These are phyloP conservation scores for Trichodelitschia bisporula DNA, from an alignment of 495 filamentous ascomycete genomes.

Conservation along the genomic window DNA sequence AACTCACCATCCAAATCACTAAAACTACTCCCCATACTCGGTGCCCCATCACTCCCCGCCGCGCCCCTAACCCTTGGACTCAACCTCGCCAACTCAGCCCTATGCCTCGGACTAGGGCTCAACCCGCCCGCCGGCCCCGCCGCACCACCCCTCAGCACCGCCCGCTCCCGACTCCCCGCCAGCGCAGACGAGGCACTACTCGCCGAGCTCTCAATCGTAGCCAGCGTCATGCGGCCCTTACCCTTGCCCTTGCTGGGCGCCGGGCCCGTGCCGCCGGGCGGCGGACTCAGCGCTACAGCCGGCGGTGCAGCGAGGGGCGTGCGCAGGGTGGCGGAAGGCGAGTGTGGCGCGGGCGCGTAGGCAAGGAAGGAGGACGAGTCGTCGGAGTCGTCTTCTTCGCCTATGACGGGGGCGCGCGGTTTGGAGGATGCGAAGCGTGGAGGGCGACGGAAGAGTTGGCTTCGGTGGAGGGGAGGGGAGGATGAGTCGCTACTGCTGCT, in stretches of 20 bases:
- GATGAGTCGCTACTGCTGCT: conserved; percentile 6
- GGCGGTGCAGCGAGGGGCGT: background rate
- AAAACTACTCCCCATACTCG: conserved; percentile 95
- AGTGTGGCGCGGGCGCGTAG: conserved; percentile 39
- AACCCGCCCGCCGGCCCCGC: no score
- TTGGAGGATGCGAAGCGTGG: conserved; percentile 22
- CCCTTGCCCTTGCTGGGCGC: background rate
- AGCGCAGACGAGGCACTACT: no score
- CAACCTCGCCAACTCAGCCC: conserved; percentile 28
- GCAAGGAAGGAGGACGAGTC: conserved; percentile 22
- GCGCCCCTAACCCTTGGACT: conserved; percentile 26
- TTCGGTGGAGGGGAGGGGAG: conserved; percentile 10
- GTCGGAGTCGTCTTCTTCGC: conserved; percentile 29
- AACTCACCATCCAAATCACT: conserved; percentile 77
- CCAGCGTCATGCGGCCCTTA: no score
- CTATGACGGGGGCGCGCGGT: conserved; percentile 8
- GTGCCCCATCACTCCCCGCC: conserved; percentile 58
- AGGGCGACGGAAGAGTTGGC: conserved; percentile 26
- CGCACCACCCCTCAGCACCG: no score
- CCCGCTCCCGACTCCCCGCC: no score
- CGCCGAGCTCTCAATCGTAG: no score
- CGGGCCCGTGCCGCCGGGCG: background rate
- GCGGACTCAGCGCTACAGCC: background rate
- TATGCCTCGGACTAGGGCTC: conserved; percentile 30
- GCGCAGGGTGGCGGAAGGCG: background rate